Base-by-base conservation (phyloP, 139 green algal species). In the Desmodesmus armatus region DNA sequence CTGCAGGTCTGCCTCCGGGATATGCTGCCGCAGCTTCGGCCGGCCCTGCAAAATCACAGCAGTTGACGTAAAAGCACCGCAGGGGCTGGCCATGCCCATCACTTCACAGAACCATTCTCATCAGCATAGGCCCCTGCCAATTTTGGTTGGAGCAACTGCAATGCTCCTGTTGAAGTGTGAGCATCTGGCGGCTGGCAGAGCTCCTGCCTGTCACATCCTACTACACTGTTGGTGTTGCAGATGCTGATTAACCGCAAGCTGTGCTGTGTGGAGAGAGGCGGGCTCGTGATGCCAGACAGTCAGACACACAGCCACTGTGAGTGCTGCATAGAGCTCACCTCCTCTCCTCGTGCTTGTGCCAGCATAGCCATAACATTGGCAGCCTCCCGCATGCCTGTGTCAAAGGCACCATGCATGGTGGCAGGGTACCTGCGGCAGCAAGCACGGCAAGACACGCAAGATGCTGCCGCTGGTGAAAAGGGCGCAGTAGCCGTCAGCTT, bases 371-470 rank as follows among this genome's bases (percentile, higher is more conserved):
- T 72, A 35, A 94, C 88, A 23, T 81, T 79, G 3, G 82, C 88
- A 29, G 94, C 91, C 62, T 86, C 88, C 3, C 84, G 66, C 51
- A 89, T 29, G 0, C 96, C 96, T 0, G 92, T 94, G 29, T 94
- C 62, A 87, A 97, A 98, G 35, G 97, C 97, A 19, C 97, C 97
- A 82, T 99, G 97, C 97, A 99, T 99, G 39, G 97, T 99, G 66
- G 97, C 97, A 2, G 96, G 97, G 88, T 96, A 95, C 85, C 95
- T 95, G 33, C 5, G 25, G 31, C n/a, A n/a, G n/a, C n/a, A n/a
- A n/a, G n/a, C n/a, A n/a, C n/a, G n/a, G n/a, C n/a, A n/a, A n/a
- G n/a, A n/a, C n/a, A n/a, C n/a, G n/a, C n/a, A n/a, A n/a, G n/a
- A n/a, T n/a, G n/a, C n/a, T n/a, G n/a, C n/a, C n/a, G n/a, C n/a